phyloP scores from a whole-genome alignment of 441 rosid species.

The Euphorbia corollata region DNA sequence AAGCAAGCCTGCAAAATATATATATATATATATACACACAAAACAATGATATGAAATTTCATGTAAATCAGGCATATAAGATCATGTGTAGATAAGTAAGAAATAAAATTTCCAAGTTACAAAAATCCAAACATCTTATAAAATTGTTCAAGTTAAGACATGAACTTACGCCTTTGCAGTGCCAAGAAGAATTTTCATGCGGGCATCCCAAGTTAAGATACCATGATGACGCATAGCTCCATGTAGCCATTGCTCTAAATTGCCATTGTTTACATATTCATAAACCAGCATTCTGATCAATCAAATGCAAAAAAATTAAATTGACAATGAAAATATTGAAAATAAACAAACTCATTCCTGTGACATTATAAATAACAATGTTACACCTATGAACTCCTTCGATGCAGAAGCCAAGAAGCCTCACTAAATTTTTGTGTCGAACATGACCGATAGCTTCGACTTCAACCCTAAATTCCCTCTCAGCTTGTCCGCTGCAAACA shows the following conservation, averaged over 20 bases:
- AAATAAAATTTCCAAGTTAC: background rate
- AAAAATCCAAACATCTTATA: background rate
- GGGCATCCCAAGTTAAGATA: slow-evolving; percentile 85
- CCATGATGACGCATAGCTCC: slow-evolving; percentile 83
- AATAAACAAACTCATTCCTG: background rate
- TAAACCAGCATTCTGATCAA: slow-evolving; percentile 68
- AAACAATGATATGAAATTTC: background rate
- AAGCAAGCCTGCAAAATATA: slow-evolving; percentile 71
- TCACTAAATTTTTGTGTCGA: slow-evolving; percentile 87
- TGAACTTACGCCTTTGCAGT: slow-evolving; percentile 87
- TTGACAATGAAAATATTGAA: background rate
- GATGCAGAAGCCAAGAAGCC: slow-evolving; percentile 80
- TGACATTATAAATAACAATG: slow-evolving; percentile 8
- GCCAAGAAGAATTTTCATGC: slow-evolving; percentile 72
- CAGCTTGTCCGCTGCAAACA: slow-evolving; percentile 74
- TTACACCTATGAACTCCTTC: slow-evolving; percentile 85
- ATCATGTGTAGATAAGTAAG: background rate
- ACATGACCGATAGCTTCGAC: slow-evolving; percentile 98
- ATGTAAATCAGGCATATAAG: background rate
- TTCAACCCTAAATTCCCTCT: slow-evolving; percentile 84
- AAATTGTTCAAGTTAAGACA: slow-evolving; percentile 7
- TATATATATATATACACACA: background rate
- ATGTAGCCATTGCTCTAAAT: slow-evolving; percentile 94
- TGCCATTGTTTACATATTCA: slow-evolving; percentile 88
- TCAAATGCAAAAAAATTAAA: slow-evolving; percentile 6